A percentile compares a stretch with the other conserved stretches of the same genome.
phyloP scores from a whole-genome alignment of 345 rosid genomes.

The Alliaria petiolata region DNA sequence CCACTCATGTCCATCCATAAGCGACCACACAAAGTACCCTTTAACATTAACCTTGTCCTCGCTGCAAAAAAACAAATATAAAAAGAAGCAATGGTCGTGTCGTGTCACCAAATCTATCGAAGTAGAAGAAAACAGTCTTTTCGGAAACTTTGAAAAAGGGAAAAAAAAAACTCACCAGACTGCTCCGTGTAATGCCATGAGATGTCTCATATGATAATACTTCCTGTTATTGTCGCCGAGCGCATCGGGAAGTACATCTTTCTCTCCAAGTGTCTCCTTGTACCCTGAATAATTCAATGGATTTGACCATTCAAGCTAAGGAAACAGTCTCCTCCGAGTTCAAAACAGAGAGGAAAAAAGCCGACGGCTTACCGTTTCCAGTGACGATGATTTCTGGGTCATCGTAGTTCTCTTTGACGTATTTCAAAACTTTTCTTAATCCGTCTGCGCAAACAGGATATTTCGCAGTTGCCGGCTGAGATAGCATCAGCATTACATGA shows the following conservation, averaged over 20 bases:
- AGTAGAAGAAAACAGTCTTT: background rate
- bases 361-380: slow-evolving; percentile 30
- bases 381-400: slow-evolving; percentile 31
- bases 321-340: background rate
- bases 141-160: background rate
- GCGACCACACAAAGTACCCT: slow-evolving; percentile 32
- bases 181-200: slow-evolving; percentile 34
- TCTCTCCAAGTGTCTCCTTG: slow-evolving; percentile 33
- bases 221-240: slow-evolving; percentile 29
- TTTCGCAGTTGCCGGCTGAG: slow-evolving; percentile 23
- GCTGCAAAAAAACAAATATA: background rate
- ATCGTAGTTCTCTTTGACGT: slow-evolving; percentile 28
- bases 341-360: background rate
- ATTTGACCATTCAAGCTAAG: background rate
- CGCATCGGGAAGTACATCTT: slow-evolving; percentile 29
- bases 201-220: slow-evolving; percentile 37
- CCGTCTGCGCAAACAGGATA: slow-evolving; percentile 34
- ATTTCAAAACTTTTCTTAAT: slow-evolving; percentile 29
- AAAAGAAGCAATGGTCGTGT: background rate
- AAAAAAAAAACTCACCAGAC: slow-evolving; percentile 17
- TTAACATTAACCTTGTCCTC: slow-evolving; percentile 31
- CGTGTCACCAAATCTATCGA: background rate
- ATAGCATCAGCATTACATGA: background rate
- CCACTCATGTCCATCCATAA: slow-evolving; percentile 33
- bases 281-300: slow-evolving; percentile 20